Evolutionary conservation across 2,329 filamentous ascomycete genomes (phyloP).

Genomic region (Diaporthe citri): DNA sequence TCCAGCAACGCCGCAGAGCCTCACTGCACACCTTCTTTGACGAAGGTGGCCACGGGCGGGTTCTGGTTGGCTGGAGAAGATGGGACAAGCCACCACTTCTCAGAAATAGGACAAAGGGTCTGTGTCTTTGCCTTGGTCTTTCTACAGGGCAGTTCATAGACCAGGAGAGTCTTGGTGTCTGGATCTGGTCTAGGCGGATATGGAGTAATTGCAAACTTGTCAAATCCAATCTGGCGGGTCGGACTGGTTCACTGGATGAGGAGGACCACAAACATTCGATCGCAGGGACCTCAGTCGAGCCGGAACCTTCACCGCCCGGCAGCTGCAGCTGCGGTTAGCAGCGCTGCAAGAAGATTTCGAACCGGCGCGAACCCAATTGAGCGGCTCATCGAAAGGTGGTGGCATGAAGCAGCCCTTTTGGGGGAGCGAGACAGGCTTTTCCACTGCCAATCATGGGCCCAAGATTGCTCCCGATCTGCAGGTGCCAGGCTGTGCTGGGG

Average conservation of each 20-base stretch:
- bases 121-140: background rate
- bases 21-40: background rate
- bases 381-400: constrained; percentile 35
- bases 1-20: constrained; percentile 8
- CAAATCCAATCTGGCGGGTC: constrained; percentile 36
- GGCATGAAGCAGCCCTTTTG: constrained; percentile 4
- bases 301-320: constrained; percentile 31
- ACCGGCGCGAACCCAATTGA: constrained; percentile 11
- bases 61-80: constrained; percentile 16
- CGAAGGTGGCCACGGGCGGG: background rate
- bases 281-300: constrained; percentile 1
- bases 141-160: background rate
- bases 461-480: constrained; percentile 30
- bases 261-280: constrained; percentile 22
- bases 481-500: constrained; percentile 15
- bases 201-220: constrained; percentile 9
- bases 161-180: constrained; percentile 3
- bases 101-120: background rate
- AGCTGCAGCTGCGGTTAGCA: background rate
- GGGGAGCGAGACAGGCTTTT: constrained; percentile 4
- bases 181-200: background rate
- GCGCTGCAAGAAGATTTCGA: background rate
- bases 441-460: constrained; percentile 35
- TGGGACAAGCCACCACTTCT: background rate
- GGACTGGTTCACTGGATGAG: background rate